Evolutionary conservation across 2,329 filamentous ascomycete genomes (phyloP).

Genomic region (Pyrenochaeta sp.): DNA sequence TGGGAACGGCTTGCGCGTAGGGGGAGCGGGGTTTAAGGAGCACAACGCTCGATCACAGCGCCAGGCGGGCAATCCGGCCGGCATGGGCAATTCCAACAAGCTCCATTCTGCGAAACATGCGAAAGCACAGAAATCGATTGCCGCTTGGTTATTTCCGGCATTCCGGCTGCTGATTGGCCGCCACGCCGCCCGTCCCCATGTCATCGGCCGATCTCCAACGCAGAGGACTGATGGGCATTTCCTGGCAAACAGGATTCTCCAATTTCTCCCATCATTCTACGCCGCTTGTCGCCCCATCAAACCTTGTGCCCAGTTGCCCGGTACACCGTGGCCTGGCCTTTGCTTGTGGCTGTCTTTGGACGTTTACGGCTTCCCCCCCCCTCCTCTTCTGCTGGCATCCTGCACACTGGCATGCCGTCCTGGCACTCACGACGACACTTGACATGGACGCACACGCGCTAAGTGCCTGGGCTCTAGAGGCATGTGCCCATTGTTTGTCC

Average conservation of each 20-base stretch:
- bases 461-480: not conserved
- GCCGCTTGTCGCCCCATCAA: too few relatives aligned
- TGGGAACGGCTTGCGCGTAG: not conserved
- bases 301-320: too few relatives aligned
- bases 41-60: not conserved
- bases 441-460: not conserved
- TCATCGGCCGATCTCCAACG: too few relatives aligned
- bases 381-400: too few relatives aligned
- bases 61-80: not conserved
- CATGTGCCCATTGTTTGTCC: not conserved
- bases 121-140: constrained; percentile 14
- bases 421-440: too few relatives aligned
- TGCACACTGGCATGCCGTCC: too few relatives aligned
- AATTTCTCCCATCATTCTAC: too few relatives aligned
- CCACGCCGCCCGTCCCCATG: too few relatives aligned
- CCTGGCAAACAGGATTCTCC: not conserved
- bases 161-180: constrained; percentile 7
- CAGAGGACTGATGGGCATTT: not conserved
- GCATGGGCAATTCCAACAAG: constrained; percentile 19
- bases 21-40: constrained; percentile 7
- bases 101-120: constrained; percentile 12
- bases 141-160: not conserved
- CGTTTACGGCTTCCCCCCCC: too few relatives aligned
- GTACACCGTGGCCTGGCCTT: too few relatives aligned
- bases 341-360: too few relatives aligned